phyloP scores from a whole-genome alignment of 2,329 filamentous ascomycete genomes.

The Fusarium humuli region DNA sequence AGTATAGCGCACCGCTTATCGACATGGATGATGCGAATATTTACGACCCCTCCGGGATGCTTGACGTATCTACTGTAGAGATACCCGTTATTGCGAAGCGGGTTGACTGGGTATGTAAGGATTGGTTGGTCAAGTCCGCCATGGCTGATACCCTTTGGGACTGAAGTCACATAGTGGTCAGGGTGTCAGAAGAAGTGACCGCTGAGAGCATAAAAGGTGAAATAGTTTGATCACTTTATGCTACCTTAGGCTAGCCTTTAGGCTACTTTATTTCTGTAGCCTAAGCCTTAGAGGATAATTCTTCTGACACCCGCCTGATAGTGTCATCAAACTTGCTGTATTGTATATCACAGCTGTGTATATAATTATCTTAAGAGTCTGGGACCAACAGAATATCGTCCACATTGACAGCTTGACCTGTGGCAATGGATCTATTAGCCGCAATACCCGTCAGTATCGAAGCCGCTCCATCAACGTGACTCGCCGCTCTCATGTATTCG shows the following conservation, averaged over 20 bases:
- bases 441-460: conserved; percentile 71
- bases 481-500: conserved; percentile 65
- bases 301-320: no score
- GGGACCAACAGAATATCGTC: conserved; percentile 59
- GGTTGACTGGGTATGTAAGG: conserved; percentile 25
- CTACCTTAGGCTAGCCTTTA: no score
- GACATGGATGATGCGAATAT: not conserved
- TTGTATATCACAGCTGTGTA: not conserved
- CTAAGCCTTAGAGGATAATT: no score
- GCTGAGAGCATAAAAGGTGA: no score
- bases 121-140: conserved; percentile 30
- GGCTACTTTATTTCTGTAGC: no score
- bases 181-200: no score
- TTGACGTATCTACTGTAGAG: conserved; percentile 7
- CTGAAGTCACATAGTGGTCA: not conserved
- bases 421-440: conserved; percentile 68
- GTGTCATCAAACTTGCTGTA: not conserved
- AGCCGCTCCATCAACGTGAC: conserved; percentile 68
- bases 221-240: no score
- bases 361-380: not conserved
- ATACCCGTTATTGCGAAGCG: conserved; percentile 16
- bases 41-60: conserved; percentile 15
- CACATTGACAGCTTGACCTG: conserved; percentile 66
- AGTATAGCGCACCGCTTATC: conserved; percentile 22
- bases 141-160: conserved; percentile 24